These are phyloP conservation scores for Rhodotorula glutinis DNA, from an alignment of 1,284 basidiomycete genomes.

Conservation along the genomic window DNA sequence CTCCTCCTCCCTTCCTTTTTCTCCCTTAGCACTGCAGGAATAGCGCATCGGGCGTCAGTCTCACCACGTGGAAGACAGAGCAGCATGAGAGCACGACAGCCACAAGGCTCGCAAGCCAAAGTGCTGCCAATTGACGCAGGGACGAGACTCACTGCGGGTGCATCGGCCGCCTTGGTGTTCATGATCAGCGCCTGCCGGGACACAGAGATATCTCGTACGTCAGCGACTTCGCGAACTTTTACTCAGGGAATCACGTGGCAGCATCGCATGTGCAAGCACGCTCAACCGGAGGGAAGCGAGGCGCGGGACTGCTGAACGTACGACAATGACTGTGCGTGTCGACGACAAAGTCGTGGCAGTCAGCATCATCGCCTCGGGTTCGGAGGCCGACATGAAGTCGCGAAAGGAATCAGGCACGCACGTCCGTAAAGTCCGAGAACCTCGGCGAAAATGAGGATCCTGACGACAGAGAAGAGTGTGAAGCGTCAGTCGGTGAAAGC, in stretches of 20 bases:
- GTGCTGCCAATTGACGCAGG: no score
- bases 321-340: conserved; percentile 47
- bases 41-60: no score
- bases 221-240: no score
- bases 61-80: no score
- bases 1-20: no score
- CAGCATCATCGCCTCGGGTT: neutral
- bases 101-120: no score
- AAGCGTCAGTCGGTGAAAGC: neutral
- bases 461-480: neutral
- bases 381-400: neutral
- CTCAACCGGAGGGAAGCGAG: no score
- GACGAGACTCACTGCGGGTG: conserved; percentile 1
- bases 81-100: no score
- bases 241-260: no score
- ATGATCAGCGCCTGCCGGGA: neutral
- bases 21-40: no score
- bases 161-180: neutral
- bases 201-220: no score
- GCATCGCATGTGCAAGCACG: no score
- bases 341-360: neutral
- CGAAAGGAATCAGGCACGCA: neutral
- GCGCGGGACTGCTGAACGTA: conserved; percentile 15
- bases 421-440: conserved; percentile 47
- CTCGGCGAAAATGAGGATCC: conserved; percentile 53